These are phyloP conservation scores for Cyclotella kingstonii DNA, from an alignment of 108 stramenopile species.

Conservation along the genomic window DNA sequence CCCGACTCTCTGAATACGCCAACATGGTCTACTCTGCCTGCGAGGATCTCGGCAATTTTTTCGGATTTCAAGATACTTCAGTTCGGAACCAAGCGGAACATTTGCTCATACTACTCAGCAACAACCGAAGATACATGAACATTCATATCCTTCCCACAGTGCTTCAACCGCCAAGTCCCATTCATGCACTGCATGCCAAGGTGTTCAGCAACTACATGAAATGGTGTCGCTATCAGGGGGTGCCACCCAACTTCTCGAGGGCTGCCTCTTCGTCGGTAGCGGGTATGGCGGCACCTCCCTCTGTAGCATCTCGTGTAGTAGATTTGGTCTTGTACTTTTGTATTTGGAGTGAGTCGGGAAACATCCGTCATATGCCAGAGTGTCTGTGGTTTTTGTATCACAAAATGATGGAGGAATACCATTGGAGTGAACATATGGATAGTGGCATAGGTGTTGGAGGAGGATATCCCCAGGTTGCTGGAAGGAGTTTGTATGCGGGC, in stretches of 20 bases:
- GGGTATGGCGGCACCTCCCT: constrained; percentile 81
- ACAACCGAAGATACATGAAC: constrained; percentile 95
- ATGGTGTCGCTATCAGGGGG: constrained; percentile 93
- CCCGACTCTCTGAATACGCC: constrained; percentile 87
- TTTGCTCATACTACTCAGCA: constrained; percentile 87
- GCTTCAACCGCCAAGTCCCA: constrained; percentile 81
- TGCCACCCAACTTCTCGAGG: constrained; percentile 86
- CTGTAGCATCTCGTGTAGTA: constrained; percentile 78
- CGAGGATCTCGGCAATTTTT: constrained; percentile 92
- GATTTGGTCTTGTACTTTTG: constrained; percentile 95
- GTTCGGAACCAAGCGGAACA: constrained; percentile 97
- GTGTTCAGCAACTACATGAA: constrained; percentile 96
- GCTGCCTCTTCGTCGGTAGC: constrained; percentile 52
- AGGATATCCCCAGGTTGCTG: constrained; percentile 3
- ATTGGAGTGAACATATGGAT: constrained; percentile 55
- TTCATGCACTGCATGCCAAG: constrained; percentile 92
- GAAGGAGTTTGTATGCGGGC: constrained; percentile 90
- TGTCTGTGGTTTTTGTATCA: constrained; percentile 97
- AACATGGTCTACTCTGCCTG: constrained; percentile 92
- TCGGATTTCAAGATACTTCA: constrained; percentile 89
- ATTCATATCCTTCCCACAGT: constrained; percentile 77
- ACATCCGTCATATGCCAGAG: constrained; percentile 97
- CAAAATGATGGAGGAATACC: constrained; percentile 95
- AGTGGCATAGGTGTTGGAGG: constrained; percentile 15
- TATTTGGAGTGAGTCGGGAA: constrained; percentile 97